Evolutionary conservation across 345 rosid genomes (phyloP).

Genomic region (Salix arbutifolia): DNA sequence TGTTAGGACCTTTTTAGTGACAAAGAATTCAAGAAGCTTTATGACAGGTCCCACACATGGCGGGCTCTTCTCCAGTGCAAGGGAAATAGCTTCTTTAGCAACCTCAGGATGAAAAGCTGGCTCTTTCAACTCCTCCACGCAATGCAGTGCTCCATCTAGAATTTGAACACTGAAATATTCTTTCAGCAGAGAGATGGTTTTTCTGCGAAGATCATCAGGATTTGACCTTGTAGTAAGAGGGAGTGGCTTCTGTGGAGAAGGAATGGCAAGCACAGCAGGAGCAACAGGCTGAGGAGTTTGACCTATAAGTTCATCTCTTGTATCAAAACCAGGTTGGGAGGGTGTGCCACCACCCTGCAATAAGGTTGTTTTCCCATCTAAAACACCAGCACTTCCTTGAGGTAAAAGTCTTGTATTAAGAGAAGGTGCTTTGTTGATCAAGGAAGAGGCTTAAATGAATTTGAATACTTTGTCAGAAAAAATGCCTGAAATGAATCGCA

Average conservation of each 20-base stretch:
- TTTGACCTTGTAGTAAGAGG: conserved; percentile 26
- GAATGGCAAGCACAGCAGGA: conserved; percentile 13
- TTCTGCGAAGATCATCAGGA: conserved; percentile 39
- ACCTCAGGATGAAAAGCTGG: too few relatives aligned
- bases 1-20: too few relatives aligned
- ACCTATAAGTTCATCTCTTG: conserved; percentile 15
- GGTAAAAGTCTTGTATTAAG: conserved; percentile 28
- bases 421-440: conserved; percentile 37
- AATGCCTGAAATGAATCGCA: too few relatives aligned
- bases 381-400: conserved; percentile 33
- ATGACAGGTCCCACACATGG: too few relatives aligned
- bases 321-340: conserved; percentile 14
- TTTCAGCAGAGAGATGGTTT: conserved; percentile 52
- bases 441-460: conserved; percentile 23
- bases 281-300: conserved; percentile 11
- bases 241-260: conserved; percentile 19
- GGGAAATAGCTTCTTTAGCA: too few relatives aligned
- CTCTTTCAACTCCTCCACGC: too few relatives aligned
- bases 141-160: conserved; percentile 62
- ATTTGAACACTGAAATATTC: conserved; percentile 55
- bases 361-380: conserved; percentile 29
- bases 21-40: too few relatives aligned
- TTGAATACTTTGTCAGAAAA: too few relatives aligned
- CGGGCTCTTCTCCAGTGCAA: too few relatives aligned
- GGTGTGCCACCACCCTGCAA: conserved; percentile 33